Base-by-base conservation (phyloP, 164 flowering plant species). In the Paratinospora sagittata region DNA sequence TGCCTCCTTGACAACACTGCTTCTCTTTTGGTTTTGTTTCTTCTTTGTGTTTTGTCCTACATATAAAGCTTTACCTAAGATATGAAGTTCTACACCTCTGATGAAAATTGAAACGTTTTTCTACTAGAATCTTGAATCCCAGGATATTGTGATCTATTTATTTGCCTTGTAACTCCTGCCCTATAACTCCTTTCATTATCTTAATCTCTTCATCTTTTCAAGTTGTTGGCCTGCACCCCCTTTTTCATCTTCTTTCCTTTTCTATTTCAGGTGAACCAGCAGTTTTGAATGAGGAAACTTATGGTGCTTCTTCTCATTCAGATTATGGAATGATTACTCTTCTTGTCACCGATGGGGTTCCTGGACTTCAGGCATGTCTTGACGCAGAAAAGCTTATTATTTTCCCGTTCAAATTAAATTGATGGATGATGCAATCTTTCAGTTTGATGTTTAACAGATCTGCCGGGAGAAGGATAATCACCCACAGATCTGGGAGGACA, bases 271-370 rank as follows among this genome's bases (percentile, higher is more conserved):
- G 91, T 70, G 90, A 84, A 14, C 8, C 82, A 52, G 74, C 16
- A 30, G 43, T 41, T 37, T 77, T 80, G 52, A 72, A 52, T 74
- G 86, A 82, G 70, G 87, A 81, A 79, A 75, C 69, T 61, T 86
- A 72, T 80, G 96, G 94, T 68, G 92, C 97, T 63, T 89, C 96
- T 66, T 92, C 98, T 65, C 98, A 93, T 83, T 93, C 98, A 69
- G 98, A 93, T 83, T 91, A 87, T 81, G 97, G 98, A 68, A 87
- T 88, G 92, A 70, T 91, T 77, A 91, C 97, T 76, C 91, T 93
- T 75, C 82, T 91, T 8, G 85, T 81, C 34, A 83, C 86, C 37
- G 84, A 93, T 76, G 96, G 92, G 21, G 87, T 91, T 75, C 83
- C 74, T 63, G 97, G 98, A 55, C 92, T 91, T 72, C 96, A 89